These are phyloP conservation scores for Scedosporium dehoogii DNA, from an alignment of 2,329 filamentous ascomycete genomes.

Conservation along the genomic window DNA sequence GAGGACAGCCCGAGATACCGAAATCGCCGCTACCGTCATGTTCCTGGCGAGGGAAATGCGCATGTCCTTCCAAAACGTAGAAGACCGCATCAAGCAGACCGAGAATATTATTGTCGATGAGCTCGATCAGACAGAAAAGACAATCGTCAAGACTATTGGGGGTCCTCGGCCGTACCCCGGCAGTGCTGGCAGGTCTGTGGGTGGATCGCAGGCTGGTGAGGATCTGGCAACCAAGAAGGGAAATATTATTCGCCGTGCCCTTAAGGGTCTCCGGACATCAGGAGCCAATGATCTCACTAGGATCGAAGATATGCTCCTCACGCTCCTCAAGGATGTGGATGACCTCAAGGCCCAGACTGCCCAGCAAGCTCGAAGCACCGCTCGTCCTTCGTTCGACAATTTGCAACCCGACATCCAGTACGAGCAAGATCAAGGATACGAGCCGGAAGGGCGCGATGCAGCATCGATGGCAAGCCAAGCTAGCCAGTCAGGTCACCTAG, in stretches of 20 bases:
- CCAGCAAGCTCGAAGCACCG: conserved; percentile 33
- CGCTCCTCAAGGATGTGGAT: conserved; percentile 86
- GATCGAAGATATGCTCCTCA: conserved; percentile 87
- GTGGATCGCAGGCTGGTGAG: conserved; percentile 46
- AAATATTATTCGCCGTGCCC: conserved; percentile 87
- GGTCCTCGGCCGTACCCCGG: conserved; percentile 77
- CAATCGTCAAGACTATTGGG: conserved; percentile 70
- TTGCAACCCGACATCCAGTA: conserved; percentile 59
- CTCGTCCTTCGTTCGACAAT: conserved; percentile 57
- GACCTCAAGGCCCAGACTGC: conserved; percentile 57
- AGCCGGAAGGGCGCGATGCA: conserved; percentile 26
- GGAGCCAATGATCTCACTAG: conserved; percentile 78
- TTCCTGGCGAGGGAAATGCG: conserved; percentile 94
- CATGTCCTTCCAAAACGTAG: conserved; percentile 91
- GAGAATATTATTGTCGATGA: conserved; percentile 82
- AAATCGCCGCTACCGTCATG: conserved; percentile 90
- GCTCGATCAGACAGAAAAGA: conserved; percentile 80
- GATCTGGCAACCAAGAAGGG: conserved; percentile 67
- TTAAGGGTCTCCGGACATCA: conserved; percentile 82
- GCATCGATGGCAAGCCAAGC: conserved; percentile 43
- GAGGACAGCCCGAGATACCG: conserved; percentile 89
- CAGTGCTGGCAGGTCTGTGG: conserved; percentile 49
- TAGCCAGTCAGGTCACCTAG: conserved; percentile 68
- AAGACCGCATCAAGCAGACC: conserved; percentile 80
- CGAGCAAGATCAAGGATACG: conserved; percentile 65